Base-by-base conservation (phyloP, 257 asterid species). In the Linaria vulgaris region DNA sequence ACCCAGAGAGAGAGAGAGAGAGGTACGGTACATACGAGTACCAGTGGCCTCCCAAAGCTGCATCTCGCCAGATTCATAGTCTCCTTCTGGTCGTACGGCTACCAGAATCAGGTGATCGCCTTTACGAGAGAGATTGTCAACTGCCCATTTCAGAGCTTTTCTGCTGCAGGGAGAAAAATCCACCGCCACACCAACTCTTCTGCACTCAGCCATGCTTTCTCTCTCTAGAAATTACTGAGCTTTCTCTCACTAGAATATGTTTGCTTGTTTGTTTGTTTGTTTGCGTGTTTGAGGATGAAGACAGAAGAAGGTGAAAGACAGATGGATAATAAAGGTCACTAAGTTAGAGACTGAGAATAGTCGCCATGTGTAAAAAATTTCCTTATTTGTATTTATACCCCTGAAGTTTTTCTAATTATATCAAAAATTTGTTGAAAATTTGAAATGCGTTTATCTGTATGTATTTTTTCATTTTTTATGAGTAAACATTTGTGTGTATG, bases 31-130 rank as follows among this genome's bases (percentile, higher is more conserved):
- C 90, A 59, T 91, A 91, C 98, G 98, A 62, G 98, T 88, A 50
- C 98, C 96, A 52, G 96, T 88, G 80, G 88, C 22, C 64, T 61
- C 89, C 98, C 98, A 91, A 2, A 91, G 96, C 79, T 91, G 96
- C 88, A 85, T 74, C 92, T 91, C 98, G 41, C 98, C 95, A 0
- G 76, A 51, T 66, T 91, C 98, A 60, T 86, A 91, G 15, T 82
- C 8, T 37, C 80, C 84, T 51, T 82, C 84, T 1, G 92, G 95
- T 15, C 70, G 96, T 9, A 82, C 79, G 34, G 66, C 58, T 50
- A 91, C 68, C 51, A 91, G 88, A 60, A 91, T 73, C 41, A 91
- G 85, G 64, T 85, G 88, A 77, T 91, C 96, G 1, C 94, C 98
- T 53, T 69, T 72, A 31, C 85, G 83, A 12, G 71, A 59, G 15